Evolutionary conservation across 2,329 filamentous ascomycete genomes (phyloP), one percentile per base, ranked within the genome.

Genomic region (Bipolaris gigantea): DNA sequence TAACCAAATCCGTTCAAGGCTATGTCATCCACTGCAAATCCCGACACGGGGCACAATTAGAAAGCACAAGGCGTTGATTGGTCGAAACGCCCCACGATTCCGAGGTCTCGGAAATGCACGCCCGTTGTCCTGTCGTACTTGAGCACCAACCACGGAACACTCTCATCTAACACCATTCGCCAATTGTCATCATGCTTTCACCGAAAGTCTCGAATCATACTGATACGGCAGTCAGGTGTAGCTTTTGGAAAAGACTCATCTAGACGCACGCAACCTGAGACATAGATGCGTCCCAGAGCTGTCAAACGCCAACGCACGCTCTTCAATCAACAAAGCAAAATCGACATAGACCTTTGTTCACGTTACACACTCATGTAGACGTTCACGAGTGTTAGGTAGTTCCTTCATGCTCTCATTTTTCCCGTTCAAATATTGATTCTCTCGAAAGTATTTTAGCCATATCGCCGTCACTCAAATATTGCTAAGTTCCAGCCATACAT

Each of bases 1-100:
- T 55, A 61, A 61, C 50, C 53, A 62, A 60, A 50, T 62, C 60
- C 59, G 43, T 35, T 47, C 21, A 48, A 49, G 51, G 57, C 59
- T 64, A 68, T 67, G 66, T 69, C 65, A 68, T 68, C 53, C 38
- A 42, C 64, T 57, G 62, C 45, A 55, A 47, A 42, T 60, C 39
- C 62, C 61, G 48, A 36, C 61, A 48, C 39, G 43, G 41, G 46
- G 39, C 33, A 45, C 42, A 50, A 64, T 65, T 64, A 59, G 43
- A 55, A 64, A 64, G 56, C 59, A 57, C 33, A 27, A 2, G 30
- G 6, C 13, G 36, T 30, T 60, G 45, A 65, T 65, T 65, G 61
- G 63, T 48, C 41, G 2, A 45, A 13, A 34, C 10, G 2, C 27
- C 30, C 48, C 55, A 53, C 50, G 51, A 47, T 19, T 5, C 55